Conservation (phyloP, 2,329 filamentous ascomycete species). For the Tolypocladium ophioglossoides region DNA sequence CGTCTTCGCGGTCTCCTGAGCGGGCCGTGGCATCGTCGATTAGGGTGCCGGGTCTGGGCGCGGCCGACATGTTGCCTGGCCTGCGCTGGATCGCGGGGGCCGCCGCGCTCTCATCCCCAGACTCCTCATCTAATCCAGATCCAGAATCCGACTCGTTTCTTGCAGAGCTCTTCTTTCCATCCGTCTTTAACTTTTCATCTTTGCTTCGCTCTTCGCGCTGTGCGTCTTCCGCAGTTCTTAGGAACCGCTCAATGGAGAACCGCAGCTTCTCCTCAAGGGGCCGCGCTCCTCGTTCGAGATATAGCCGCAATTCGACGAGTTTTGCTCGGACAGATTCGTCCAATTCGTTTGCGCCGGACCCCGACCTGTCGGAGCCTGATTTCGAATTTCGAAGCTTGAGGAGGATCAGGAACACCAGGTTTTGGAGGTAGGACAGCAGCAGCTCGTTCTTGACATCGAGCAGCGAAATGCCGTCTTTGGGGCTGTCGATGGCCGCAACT, state of each 20-base stretch:
- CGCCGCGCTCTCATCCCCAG: conserved; percentile 26
- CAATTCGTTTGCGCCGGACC: conserved; percentile 32
- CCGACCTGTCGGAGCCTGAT: conserved; percentile 9
- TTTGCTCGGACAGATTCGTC: conserved; percentile 66
- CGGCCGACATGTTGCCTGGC: conserved; percentile 10
- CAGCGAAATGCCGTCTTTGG: conserved; percentile 80
- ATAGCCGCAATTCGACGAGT: conserved; percentile 83
- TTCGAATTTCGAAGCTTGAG: conserved; percentile 60
- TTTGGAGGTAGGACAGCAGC: conserved; percentile 92
- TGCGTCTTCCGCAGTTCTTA: conserved; percentile 74
- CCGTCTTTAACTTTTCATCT: conserved; percentile 15
- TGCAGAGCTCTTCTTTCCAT: conserved; percentile 9
- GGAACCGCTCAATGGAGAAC: conserved; percentile 92
- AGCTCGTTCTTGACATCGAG: conserved; percentile 95
- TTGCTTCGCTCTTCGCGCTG: conserved; percentile 34
- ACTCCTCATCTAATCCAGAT: conserved; percentile 19
- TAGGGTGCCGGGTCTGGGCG: conserved; percentile 20
- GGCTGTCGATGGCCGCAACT: conserved; percentile 54
- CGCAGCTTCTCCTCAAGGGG: conserved; percentile 84
- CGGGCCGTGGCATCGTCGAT: conserved; percentile 21
- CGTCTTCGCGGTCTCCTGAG: conserved; percentile 18
- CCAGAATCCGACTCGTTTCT: conserved; percentile 13
- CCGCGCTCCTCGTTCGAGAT: conserved; percentile 83
- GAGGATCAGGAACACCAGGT: conserved; percentile 79
- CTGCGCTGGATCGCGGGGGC: conserved; percentile 12